Conservation (phyloP, 139 green algal species). For the Nannochloris sp. region DNA sequence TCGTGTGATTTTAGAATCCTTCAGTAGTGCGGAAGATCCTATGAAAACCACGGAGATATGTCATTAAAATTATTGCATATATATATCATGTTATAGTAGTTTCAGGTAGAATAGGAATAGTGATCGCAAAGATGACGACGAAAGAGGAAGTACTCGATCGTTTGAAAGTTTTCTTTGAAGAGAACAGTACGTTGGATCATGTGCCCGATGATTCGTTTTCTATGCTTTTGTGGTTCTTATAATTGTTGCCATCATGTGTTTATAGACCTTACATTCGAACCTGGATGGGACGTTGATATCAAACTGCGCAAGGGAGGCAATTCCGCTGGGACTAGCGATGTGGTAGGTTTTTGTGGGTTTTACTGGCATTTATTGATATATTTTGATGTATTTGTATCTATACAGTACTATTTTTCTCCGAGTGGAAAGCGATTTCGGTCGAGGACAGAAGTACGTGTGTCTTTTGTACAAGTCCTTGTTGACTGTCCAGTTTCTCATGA, state of each 20-base stretch:
- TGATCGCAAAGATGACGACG: background rate
- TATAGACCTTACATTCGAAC: constrained; percentile 8
- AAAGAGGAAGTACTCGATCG: constrained; percentile 5
- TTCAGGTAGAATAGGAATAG: background rate
- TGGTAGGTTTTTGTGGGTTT: constrained; percentile 14
- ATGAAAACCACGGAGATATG: background rate
- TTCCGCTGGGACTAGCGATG: constrained; percentile 35
- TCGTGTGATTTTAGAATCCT: too few relatives aligned
- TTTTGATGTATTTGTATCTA: background rate
- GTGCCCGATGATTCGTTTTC: background rate
- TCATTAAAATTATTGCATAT: background rate
- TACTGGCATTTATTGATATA: background rate
- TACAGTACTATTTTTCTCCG: constrained; percentile 47
- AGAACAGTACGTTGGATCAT: constrained; percentile 15
- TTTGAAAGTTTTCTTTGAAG: constrained; percentile 17
- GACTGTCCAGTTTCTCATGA: background rate
- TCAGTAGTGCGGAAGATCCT: too few relatives aligned
- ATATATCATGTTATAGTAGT: background rate
- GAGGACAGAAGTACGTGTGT: constrained; percentile 28
- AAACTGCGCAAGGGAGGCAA: constrained; percentile 37
- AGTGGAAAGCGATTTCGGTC: constrained; percentile 41
- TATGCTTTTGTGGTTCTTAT: background rate
- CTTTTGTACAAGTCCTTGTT: background rate
- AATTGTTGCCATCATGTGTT: constrained; percentile 9
- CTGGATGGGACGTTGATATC: constrained; percentile 44